Evolutionary conservation across 371 early-diverging fungal species (phyloP), one percentile per base, ranked within the genome.

Genomic region (Actinomucor elegans): DNA sequence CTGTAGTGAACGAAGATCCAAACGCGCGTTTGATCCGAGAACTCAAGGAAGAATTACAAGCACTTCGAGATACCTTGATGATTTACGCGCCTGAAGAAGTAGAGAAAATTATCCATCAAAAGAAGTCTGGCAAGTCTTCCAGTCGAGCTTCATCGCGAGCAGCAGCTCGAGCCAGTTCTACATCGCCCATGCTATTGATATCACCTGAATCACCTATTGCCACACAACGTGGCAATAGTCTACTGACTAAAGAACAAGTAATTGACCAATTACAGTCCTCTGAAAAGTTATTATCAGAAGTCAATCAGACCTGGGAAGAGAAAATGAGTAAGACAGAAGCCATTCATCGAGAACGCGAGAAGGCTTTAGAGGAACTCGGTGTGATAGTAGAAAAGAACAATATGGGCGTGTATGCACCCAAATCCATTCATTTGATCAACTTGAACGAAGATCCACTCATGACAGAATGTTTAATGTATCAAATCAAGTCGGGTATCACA

Each of bases 1-100:
- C 95, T 0, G 81, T 88, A 2, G 88, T 96, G 32, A 96, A 96
- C 61, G 93, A 93, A 64, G 91, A 92, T 48, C 87, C 91, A 2
- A 86, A 85, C 33, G 91, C 81, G 21, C 83, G 75, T 53, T 57
- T 90, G 11, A 87, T 94, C 46, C 77, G 90, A 36, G 91, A 92
- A 56, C 80, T 94, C 32, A 85, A 91, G 62, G 87, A 88, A 29
- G 94, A 95, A 56, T 73, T 94, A 1, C 74, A 69, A 21, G 72
- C 77, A 33, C 75, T 95, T 23, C 81, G 85, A 8, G 74, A 69
- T 38, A 77, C 81, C 33, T 58, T 93, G 32, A 80, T 73, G 41
- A 65, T 73, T 5, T 82, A 84, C 34, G 86, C 83, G 21, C 77
- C 80, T 14, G 61, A 66, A 27, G 75, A 75, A 49, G 64, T 68